Evolutionary conservation across 2,329 filamentous ascomycete genomes (phyloP).

Genomic region (Alternaria sp.): DNA sequence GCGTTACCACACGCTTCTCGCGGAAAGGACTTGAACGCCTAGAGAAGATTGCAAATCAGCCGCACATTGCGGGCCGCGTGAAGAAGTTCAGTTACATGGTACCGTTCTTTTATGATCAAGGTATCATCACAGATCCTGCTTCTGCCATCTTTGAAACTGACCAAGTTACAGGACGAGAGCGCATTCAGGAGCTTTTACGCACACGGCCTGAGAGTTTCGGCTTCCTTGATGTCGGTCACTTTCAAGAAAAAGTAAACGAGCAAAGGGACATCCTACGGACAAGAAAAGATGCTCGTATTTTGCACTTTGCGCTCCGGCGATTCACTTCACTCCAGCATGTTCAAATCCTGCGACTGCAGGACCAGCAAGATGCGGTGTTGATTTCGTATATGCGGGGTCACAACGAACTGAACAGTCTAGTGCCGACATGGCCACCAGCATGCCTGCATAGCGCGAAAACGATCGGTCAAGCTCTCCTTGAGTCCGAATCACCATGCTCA

Average conservation of each 20-base stretch:
- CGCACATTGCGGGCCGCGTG: constrained; percentile 62
- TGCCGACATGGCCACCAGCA: constrained; percentile 69
- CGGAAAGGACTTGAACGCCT: constrained; percentile 59
- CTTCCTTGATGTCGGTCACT: constrained; percentile 52
- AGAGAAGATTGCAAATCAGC: constrained; percentile 59
- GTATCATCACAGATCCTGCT: constrained; percentile 39
- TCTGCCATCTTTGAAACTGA: constrained; percentile 25
- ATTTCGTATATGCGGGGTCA: constrained; percentile 62
- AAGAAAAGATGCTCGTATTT: constrained; percentile 60
- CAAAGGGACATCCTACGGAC: constrained; percentile 62
- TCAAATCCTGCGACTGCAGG: constrained; percentile 69
- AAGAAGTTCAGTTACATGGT: constrained; percentile 70
- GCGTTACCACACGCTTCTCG: constrained; percentile 63
- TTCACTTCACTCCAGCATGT: constrained; percentile 71
- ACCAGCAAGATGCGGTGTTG: constrained; percentile 65
- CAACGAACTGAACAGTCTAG: constrained; percentile 56
- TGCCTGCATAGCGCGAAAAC: constrained; percentile 69
- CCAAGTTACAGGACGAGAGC: constrained; percentile 48
- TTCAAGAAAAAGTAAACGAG: constrained; percentile 58
- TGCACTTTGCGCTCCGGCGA: constrained; percentile 64
- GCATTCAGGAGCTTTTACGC: constrained; percentile 52
- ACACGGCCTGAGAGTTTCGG: constrained; percentile 48
- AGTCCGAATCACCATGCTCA: constrained; percentile 64
- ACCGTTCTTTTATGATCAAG: constrained; percentile 66
- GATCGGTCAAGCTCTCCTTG: constrained; percentile 65